Evolutionary conservation across 2,329 filamentous ascomycete genomes (phyloP).

Genomic region (Colletotrichum tofieldiae): DNA sequence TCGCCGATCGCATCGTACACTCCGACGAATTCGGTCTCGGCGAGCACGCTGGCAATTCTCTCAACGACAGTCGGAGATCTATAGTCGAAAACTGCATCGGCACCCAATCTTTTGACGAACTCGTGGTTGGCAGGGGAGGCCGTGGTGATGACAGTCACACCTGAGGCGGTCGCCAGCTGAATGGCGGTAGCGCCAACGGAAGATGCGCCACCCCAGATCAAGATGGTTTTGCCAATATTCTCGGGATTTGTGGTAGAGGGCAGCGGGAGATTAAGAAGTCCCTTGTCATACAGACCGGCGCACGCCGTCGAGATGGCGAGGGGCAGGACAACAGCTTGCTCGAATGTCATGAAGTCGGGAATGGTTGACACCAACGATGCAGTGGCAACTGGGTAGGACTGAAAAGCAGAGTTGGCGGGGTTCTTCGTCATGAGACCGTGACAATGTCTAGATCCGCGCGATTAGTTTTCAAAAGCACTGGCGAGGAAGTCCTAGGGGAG

Average conservation of each 20-base stretch:
- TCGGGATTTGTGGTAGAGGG: not conserved
- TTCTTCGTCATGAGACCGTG: slow-evolving; percentile 43
- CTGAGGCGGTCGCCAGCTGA: slow-evolving; percentile 60
- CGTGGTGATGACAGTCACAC: slow-evolving; percentile 62
- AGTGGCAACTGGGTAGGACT: slow-evolving; percentile 44
- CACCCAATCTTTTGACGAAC: slow-evolving; percentile 60
- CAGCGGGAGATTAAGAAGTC: slow-evolving; percentile 38
- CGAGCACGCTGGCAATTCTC: slow-evolving; percentile 33
- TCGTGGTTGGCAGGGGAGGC: slow-evolving; percentile 59
- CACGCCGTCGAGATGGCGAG: slow-evolving; percentile 48
- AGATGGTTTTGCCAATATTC: slow-evolving; percentile 39
- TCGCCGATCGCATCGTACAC: not conserved
- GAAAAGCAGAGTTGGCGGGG: slow-evolving; percentile 46
- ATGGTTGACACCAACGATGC: slow-evolving; percentile 32
- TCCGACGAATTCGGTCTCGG: not conserved
- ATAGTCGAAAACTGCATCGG: slow-evolving; percentile 61
- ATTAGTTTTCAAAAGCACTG: no score
- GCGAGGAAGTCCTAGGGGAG: slow-evolving; percentile 46
- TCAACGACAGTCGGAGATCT: slow-evolving; percentile 49
- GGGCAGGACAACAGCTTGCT: slow-evolving; percentile 47
- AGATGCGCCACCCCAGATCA: slow-evolving; percentile 65
- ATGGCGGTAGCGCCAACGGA: slow-evolving; percentile 61
- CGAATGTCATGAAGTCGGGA: slow-evolving; percentile 47
- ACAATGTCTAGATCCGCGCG: slow-evolving; percentile 34
- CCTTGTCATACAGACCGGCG: slow-evolving; percentile 45